Conservation (phyloP, 306 rosid species). For the Albizia julibrissin region DNA sequence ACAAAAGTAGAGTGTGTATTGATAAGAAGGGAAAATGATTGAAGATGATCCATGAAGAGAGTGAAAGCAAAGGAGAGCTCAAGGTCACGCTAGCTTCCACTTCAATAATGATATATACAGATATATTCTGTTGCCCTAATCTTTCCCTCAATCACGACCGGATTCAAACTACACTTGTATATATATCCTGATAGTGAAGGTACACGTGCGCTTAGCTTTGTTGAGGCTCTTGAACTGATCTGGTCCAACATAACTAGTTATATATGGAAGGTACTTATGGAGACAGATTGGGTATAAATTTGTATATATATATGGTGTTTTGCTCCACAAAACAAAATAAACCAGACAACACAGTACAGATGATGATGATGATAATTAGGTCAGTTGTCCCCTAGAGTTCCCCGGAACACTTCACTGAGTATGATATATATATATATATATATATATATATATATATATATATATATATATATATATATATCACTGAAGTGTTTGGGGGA, state of each 20-base stretch:
- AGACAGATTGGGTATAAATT: neutral
- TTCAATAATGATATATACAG: neutral
- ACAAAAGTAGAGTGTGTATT: neutral
- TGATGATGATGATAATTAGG: no score
- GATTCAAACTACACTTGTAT: neutral
- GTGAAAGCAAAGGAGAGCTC: neutral
- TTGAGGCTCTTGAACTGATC: neutral
- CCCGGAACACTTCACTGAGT: neutral
- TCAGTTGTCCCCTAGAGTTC: neutral
- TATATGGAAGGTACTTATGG: neutral
- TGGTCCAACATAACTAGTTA: neutral
- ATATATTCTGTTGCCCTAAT: neutral
- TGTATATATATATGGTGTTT: neutral
- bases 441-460: no score
- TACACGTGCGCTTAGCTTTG: neutral
- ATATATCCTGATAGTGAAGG: neutral
- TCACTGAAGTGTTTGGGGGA: no score
- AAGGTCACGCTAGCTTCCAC: neutral
- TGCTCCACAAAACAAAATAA: neutral
- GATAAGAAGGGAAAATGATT: neutral
- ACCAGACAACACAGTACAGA: neutral
- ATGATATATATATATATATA: no score
- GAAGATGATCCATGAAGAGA: neutral
- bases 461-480: no score
- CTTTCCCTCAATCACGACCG: neutral